These are phyloP conservation scores for Fusarium subtropicale DNA, from an alignment of 2,329 filamentous ascomycete genomes.

Conservation along the genomic window DNA sequence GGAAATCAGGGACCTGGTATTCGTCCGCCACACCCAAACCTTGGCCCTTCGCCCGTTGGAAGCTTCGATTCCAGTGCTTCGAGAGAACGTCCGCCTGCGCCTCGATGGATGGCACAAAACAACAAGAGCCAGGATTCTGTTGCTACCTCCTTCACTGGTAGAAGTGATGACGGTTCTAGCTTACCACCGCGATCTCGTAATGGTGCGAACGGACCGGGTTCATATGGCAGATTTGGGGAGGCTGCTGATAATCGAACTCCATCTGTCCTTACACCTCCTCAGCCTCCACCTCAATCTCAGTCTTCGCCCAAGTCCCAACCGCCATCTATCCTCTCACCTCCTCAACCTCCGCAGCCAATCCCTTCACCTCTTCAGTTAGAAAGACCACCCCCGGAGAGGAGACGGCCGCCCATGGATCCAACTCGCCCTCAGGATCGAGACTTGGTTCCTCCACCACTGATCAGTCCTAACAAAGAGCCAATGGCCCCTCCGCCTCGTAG, in stretches of 20 bases:
- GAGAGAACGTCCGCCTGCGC: slow-evolving; percentile 55
- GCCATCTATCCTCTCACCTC: slow-evolving; percentile 35
- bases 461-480: slow-evolving; percentile 63
- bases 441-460: slow-evolving; percentile 68
- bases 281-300: slow-evolving; percentile 43
- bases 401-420: slow-evolving; percentile 74
- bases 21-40: slow-evolving; percentile 55
- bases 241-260: slow-evolving; percentile 38
- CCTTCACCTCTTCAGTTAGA: slow-evolving; percentile 49
- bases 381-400: slow-evolving; percentile 70
- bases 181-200: slow-evolving; percentile 66
- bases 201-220: slow-evolving; percentile 56
- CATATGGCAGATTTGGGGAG: slow-evolving; percentile 55
- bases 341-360: slow-evolving; percentile 44
- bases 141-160: slow-evolving; percentile 58
- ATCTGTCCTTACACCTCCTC: slow-evolving; percentile 38
- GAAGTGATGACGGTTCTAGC: slow-evolving; percentile 64
- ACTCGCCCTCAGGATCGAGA: slow-evolving; percentile 65
- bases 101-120: slow-evolving; percentile 61
- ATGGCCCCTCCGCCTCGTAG: slow-evolving; percentile 63
- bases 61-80: slow-evolving; percentile 63
- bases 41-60: slow-evolving; percentile 60
- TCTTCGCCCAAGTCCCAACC: slow-evolving; percentile 45
- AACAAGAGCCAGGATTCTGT: slow-evolving; percentile 71
- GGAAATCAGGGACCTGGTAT: slow-evolving; percentile 39